Evolutionary conservation across 345 rosid species (phyloP), one percentile per base, ranked within the genome.

Genomic region (Camelina hispida): DNA sequence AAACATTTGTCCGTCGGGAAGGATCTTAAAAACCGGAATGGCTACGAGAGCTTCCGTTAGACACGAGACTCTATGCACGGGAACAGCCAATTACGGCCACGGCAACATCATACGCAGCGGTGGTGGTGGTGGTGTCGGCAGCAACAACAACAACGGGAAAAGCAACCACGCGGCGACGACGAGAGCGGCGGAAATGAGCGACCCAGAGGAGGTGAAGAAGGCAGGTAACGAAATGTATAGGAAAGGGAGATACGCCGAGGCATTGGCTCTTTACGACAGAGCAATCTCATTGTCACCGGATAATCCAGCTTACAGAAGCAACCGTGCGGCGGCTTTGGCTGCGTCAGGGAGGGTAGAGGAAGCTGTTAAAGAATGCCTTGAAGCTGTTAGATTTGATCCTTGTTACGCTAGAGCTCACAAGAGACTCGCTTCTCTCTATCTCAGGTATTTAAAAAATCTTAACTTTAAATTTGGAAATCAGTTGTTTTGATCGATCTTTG

Each of bases 1-100:
- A 12, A 95, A 95, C 85, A 95, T 95, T 25, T 95, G 97, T 53
- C 97, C 93, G 0, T 90, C 99, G 7, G 99, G 99, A 1, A 87
- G 82, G 80, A 92, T 95, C 80, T 72, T 82, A 7, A 92, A 89
- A 79, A 78, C 90, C 37, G 85, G 81, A 25, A 81, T 86, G 72
- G 74, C 85, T 59, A 32, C 72, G 37, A 83, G 93, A 68, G 70
- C 77, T 22, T 73, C 89, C 11, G 87, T 71, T 66, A 79, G 75
- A 67, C 62, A 90, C 1, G 93, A 89, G 25, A 87, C 85, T 18
- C 79, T 95, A 66, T 89, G 85, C 51, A 81, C 85, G 3, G 93
- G 98, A 2, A 83, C 83, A 0, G 98, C 87, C 4, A 85, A 90
- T 71, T 95, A 95, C 78, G 99, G 99, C 20, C 98, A 89, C 60